Percentiles rank a stretch among this genome's conserved stretches.
These are phyloP conservation scores for Reutealis trisperma DNA, from an alignment of 345 rosid species.

Conservation along the genomic window DNA sequence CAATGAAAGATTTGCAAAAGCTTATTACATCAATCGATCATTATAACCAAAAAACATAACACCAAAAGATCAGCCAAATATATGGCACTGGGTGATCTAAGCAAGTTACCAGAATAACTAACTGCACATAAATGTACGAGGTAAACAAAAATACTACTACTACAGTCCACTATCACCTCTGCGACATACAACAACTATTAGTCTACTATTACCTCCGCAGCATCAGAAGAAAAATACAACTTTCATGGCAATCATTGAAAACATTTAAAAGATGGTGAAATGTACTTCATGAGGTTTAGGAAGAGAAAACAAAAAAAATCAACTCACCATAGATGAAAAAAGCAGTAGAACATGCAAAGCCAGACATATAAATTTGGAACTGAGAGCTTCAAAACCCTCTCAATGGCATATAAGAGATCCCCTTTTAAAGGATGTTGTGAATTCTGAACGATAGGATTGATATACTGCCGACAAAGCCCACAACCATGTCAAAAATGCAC, in stretches of 20 bases:
- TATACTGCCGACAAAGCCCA: conserved; percentile 68
- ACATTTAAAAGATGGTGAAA: not conserved
- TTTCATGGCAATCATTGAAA: not conserved
- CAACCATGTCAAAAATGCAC: conserved; percentile 25
- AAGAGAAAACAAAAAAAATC: not conserved
- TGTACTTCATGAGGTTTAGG: not conserved
- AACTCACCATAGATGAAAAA: conserved; percentile 90
- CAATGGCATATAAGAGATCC: conserved; percentile 72
- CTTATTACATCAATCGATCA: not conserved
- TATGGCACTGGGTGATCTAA: not conserved
- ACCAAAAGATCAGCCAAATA: not conserved
- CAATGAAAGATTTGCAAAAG: not conserved
- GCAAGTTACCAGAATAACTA: not conserved
- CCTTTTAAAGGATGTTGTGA: conserved; percentile 97
- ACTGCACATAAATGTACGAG: not conserved
- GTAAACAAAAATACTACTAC: not conserved
- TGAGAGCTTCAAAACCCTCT: conserved; percentile 97
- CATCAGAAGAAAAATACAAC: not conserved
- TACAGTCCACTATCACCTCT: not conserved
- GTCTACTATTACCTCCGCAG: not conserved
- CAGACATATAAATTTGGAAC: conserved; percentile 93
- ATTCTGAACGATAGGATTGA: conserved; percentile 92
- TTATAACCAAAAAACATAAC: not conserved
- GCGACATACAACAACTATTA: not conserved
- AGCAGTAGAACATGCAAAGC: conserved; percentile 99